Evolutionary conservation across 495 filamentous ascomycete species (phyloP).

Genomic region (Paragyromitra xinjiangensis): DNA sequence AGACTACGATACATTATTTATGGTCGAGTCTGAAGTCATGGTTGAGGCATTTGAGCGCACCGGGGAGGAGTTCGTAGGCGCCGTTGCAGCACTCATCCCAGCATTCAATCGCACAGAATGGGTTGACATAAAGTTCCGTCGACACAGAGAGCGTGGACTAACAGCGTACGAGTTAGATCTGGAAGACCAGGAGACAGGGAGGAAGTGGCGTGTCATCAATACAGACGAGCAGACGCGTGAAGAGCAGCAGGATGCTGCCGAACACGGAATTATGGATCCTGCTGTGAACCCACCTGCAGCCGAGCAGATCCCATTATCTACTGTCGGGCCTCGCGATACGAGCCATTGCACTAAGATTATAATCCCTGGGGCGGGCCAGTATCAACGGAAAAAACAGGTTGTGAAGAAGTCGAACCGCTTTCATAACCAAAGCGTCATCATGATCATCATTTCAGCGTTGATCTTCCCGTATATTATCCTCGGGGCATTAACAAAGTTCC

Average conservation of each 20-base stretch:
- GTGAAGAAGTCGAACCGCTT: constrained; percentile 43
- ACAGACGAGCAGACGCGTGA: constrained; percentile 28
- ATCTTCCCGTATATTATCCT: constrained; percentile 58
- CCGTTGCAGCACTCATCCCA: constrained; percentile 56
- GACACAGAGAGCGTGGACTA: constrained; percentile 35
- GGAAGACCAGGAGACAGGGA: constrained; percentile 40
- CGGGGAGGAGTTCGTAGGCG: constrained; percentile 58
- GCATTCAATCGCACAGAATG: constrained; percentile 32
- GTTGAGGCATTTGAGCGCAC: constrained; percentile 59
- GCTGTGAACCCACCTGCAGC: background rate
- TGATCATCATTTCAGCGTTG: constrained; percentile 49
- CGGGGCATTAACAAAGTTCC: constrained; percentile 58
- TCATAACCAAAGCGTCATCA: constrained; percentile 36
- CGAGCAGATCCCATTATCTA: constrained; percentile 14
- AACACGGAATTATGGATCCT: background rate
- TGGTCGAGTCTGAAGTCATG: constrained; percentile 61
- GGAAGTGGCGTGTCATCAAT: constrained; percentile 40
- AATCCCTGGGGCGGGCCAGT: constrained; percentile 46
- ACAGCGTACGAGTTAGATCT: constrained; percentile 45
- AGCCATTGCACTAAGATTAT: constrained; percentile 33
- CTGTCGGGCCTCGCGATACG: constrained; percentile 3
- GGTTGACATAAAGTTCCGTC: constrained; percentile 53
- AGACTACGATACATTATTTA: constrained; percentile 60
- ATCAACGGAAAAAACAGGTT: constrained; percentile 39
- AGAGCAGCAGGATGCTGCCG: background rate